These are phyloP conservation scores for Metarhizium rileyi DNA, from an alignment of 2,329 filamentous ascomycete species.

Conservation along the genomic window DNA sequence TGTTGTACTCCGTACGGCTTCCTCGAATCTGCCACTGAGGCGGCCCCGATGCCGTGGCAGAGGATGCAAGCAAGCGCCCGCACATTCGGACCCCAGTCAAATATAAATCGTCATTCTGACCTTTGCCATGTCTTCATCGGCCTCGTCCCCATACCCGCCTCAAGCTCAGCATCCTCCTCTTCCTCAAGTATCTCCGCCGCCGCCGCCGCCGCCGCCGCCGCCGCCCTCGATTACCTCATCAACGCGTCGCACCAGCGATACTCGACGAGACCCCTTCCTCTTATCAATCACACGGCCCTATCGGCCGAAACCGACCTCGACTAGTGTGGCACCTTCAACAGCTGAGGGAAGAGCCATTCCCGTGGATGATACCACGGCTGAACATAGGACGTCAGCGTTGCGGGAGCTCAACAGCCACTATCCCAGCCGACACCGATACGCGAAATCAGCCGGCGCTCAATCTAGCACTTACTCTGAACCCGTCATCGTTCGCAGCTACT, in stretches of 20 bases:
- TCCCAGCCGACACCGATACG: constrained; percentile 46
- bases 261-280: constrained; percentile 30
- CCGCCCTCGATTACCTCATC: constrained; percentile 15
- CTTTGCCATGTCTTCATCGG: constrained; percentile 2
- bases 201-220: constrained; percentile 9
- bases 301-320: constrained; percentile 40
- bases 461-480: constrained; percentile 54
- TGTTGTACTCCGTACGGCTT: not conserved
- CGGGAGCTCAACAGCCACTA: constrained; percentile 50
- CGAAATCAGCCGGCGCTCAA: constrained; percentile 45
- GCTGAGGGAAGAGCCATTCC: constrained; percentile 46
- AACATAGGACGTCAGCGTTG: constrained; percentile 49
- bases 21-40: not conserved
- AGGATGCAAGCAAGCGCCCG: not conserved
- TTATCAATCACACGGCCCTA: constrained; percentile 39
- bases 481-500: constrained; percentile 57
- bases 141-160: constrained; percentile 11
- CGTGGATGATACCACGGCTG: constrained; percentile 44
- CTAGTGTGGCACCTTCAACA: constrained; percentile 43
- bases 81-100: not conserved
- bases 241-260: constrained; percentile 16
- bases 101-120: not conserved
- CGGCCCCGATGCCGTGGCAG: not conserved
- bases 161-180: constrained; percentile 10
- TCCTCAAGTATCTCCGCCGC: too few species aligned